These are phyloP conservation scores for Colletotrichum paranaense DNA, from an alignment of 2,329 filamentous ascomycete genomes.

Conservation along the genomic window DNA sequence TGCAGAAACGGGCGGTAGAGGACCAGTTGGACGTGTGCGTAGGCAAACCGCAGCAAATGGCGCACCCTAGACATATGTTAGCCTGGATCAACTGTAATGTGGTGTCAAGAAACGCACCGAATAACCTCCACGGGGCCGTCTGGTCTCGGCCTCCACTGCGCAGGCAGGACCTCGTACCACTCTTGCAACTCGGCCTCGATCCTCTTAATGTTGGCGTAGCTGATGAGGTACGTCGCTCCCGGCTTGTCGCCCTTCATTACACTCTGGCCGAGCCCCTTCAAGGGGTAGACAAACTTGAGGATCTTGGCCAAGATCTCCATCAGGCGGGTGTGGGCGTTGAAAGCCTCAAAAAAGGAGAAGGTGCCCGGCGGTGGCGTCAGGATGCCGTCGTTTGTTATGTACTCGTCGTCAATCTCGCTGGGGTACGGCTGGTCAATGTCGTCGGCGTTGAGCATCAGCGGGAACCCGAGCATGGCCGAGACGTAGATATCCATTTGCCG, in stretches of 20 bases:
- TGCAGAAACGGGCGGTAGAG: slow-evolving; percentile 87
- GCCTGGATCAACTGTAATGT: background rate
- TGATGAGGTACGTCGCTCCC: slow-evolving; percentile 69
- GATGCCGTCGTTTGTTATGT: slow-evolving; percentile 70
- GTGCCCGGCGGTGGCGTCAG: slow-evolving; percentile 64
- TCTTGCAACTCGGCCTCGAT: slow-evolving; percentile 72
- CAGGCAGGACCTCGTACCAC: slow-evolving; percentile 77
- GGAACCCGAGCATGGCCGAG: slow-evolving; percentile 74
- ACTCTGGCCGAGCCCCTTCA: slow-evolving; percentile 65
- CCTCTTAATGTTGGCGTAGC: slow-evolving; percentile 71
- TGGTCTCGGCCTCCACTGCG: slow-evolving; percentile 81
- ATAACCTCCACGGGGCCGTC: slow-evolving; percentile 81
- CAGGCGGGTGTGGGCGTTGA: slow-evolving; percentile 73
- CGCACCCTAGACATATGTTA: slow-evolving; percentile 61
- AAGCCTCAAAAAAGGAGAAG: slow-evolving; percentile 71
- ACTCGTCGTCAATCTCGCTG: slow-evolving; percentile 74
- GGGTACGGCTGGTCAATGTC: slow-evolving; percentile 76
- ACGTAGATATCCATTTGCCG: slow-evolving; percentile 79
- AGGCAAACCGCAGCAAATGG: slow-evolving; percentile 82
- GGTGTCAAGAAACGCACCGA: slow-evolving; percentile 67
- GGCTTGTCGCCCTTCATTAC: slow-evolving; percentile 54
- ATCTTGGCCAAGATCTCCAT: slow-evolving; percentile 74
- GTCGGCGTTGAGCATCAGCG: slow-evolving; percentile 70
- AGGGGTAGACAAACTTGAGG: slow-evolving; percentile 73
- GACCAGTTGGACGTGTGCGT: slow-evolving; percentile 85